Evolutionary conservation across 2,329 filamentous ascomycete genomes (phyloP).

Genomic region (Nigrospora oryzae): DNA sequence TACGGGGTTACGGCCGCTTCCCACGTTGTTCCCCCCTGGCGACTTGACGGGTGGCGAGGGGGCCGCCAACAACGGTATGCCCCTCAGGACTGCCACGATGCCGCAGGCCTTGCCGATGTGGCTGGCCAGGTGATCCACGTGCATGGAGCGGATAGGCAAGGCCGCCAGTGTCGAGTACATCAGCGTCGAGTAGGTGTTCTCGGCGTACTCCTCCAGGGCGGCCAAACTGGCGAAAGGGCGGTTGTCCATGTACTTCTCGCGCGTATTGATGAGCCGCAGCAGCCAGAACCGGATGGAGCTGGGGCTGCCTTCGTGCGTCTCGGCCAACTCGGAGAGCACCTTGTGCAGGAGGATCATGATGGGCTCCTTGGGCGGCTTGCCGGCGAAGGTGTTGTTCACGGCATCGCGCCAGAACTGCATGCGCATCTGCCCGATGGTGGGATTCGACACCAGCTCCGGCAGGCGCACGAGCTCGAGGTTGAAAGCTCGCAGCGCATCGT

Average conservation of each 20-base stretch:
- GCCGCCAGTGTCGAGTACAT: conserved; percentile 81
- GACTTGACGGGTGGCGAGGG: conserved; percentile 46
- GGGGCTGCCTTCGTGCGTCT: conserved; percentile 26
- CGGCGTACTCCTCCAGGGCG: conserved; percentile 77
- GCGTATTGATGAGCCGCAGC: conserved; percentile 66
- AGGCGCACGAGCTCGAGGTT: conserved; percentile 89
- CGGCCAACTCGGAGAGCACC: conserved; percentile 55
- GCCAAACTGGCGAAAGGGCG: conserved; percentile 68
- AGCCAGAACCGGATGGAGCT: conserved; percentile 64
- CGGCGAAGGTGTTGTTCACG: conserved; percentile 67
- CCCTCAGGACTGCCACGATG: conserved; percentile 78
- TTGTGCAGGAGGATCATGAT: conserved; percentile 77
- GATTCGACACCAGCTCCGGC: conserved; percentile 80
- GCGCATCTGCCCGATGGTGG: conserved; percentile 79
- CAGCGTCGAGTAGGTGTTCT: conserved; percentile 89
- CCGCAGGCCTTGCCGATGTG: conserved; percentile 93
- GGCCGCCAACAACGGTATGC: conserved; percentile 80
- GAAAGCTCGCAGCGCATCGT: conserved; percentile 82
- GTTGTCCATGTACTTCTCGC: conserved; percentile 78
- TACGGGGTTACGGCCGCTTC: conserved; percentile 30
- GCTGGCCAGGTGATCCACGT: conserved; percentile 85
- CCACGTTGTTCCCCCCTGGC: conserved; percentile 27
- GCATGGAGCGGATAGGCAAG: conserved; percentile 70
- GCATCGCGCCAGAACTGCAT: conserved; percentile 94
- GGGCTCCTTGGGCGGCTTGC: conserved; percentile 78